phyloP scores from a whole-genome alignment of 208 protist species.

The Leishmania braziliensis region DNA sequence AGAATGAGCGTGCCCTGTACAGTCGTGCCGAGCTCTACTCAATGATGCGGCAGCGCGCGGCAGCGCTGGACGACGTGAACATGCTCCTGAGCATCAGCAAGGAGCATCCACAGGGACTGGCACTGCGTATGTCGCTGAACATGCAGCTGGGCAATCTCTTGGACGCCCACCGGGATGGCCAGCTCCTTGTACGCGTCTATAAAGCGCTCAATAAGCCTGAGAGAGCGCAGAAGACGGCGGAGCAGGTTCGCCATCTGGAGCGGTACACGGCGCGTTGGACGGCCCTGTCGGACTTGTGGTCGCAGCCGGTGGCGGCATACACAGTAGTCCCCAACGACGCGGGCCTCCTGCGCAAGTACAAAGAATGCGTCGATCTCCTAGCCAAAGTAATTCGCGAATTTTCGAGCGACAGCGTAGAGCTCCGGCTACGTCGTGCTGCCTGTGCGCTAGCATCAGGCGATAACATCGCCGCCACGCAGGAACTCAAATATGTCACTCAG shows the following conservation, averaged over 20 bases:
- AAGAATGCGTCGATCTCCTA: conserved; percentile 61
- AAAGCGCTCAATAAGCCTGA: conserved; percentile 30
- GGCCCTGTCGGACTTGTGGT: conserved; percentile 38
- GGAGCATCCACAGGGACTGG: conserved; percentile 50
- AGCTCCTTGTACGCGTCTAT: conserved; percentile 45
- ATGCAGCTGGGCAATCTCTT: conserved; percentile 60
- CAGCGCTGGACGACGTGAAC: conserved; percentile 65
- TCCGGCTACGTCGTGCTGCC: conserved; percentile 79
- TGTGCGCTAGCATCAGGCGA: conserved; percentile 75
- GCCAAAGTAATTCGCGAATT: conserved; percentile 67
- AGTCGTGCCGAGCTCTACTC: conserved; percentile 80
- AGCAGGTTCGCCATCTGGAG: conserved; percentile 41
- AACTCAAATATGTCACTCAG: conserved; percentile 77
- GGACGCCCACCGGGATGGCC: conserved; percentile 48
- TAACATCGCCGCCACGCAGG: conserved; percentile 56
- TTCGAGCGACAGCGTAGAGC: conserved; percentile 65
- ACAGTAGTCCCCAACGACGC: conserved; percentile 2
- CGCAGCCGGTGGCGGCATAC: conserved; percentile 23
- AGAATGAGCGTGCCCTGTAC: conserved; percentile 67
- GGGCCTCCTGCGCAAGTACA: conserved; percentile 26
- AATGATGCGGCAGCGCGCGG: conserved; percentile 53
- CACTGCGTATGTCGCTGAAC: conserved; percentile 59
- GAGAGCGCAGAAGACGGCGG: conserved; percentile 16
- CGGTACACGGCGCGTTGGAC: conserved; percentile 52
- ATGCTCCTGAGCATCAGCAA: conserved; percentile 43